Evolutionary conservation across 768 basidiomycete species (phyloP), one percentile per base, ranked within the genome.

Genomic region (Termitomyces bulborhizus): DNA sequence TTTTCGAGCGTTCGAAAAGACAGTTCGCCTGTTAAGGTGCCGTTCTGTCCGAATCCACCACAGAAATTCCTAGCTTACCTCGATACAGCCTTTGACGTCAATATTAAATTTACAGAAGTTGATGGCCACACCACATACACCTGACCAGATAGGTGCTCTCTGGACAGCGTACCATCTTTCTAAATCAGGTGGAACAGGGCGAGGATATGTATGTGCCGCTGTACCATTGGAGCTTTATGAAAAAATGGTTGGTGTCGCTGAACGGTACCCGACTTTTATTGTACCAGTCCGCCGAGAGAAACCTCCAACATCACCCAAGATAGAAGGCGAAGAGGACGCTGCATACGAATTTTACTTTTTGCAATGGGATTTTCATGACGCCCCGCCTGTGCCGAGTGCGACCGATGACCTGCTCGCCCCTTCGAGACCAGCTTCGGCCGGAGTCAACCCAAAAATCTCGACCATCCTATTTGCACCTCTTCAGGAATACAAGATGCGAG

Each of bases 381-480:
- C 82, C 0, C 91, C 92, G 0, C 78, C 78, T 1, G 69, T 76
- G 4, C 87, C 89, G 5, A 70, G 75, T 1, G 65, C 73, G n/a
- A 65, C 61, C 15, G 70, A 74, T 40, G 75, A 84, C 62, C 71
- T 73, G 4, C 82, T 83, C 66, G 60, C 72, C 72, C n/a, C 37
- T 56, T 66, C 73, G 5, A 56, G 62, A 32, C 54, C 62, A 5
- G 37, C 51, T 48, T 53, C 45, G 26, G 18, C 59, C 63, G 5
- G 63, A 65, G 13, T 60, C 66, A 41, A 82, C 82, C 60, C 80
- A 83, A 15, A 73, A 50, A 73, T 71, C 2, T 83, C 93, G 6
- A 94, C 93, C 0, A 78, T 96, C 51, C 76, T 98, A 36, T 96
- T 96, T 75, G 94, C 97, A 0, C 90, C 95, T 2, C 77, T 98